Percentiles rank a stretch among this genome's conserved stretches.
Evolutionary conservation across 2,329 filamentous ascomycete species (phyloP).

Genomic region (Ophiocordyceps camponoti-floridani): DNA sequence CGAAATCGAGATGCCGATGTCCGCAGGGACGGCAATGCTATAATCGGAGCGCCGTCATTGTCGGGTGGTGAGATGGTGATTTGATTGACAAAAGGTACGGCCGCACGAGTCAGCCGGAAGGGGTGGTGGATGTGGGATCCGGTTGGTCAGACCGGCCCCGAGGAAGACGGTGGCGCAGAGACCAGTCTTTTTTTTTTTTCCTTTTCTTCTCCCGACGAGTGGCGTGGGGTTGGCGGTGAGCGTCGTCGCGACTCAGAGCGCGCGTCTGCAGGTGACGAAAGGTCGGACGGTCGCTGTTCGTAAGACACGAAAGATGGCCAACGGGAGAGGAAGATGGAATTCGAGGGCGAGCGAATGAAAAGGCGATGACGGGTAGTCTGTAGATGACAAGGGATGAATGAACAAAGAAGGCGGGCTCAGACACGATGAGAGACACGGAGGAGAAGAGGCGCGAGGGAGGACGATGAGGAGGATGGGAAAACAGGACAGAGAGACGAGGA

Average conservation of each 20-base stretch:
- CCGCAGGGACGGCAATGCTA: conserved; percentile 20
- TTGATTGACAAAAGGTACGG: not conserved
- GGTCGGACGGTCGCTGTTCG: not conserved
- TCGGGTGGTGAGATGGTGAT: not conserved
- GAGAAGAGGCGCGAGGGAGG: not conserved
- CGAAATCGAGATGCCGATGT: conserved; percentile 8
- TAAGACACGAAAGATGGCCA: not conserved
- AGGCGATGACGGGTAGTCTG: not conserved
- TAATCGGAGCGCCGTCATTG: conserved; percentile 16
- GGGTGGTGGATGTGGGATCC: not conserved
- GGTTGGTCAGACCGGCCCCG: no score
- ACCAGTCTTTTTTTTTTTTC: not conserved
- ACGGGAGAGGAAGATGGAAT: not conserved
- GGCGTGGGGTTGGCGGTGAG: not conserved
- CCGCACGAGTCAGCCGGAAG: not conserved
- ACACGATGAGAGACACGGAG: not conserved
- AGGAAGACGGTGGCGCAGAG: not conserved
- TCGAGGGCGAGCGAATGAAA: not conserved
- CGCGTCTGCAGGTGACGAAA: not conserved
- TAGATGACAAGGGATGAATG: not conserved
- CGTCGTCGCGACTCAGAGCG: no score
- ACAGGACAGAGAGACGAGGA: not conserved
- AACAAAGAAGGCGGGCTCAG: not conserved
- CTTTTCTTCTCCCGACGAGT: not conserved
- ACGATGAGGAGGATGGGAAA: not conserved